Evolutionary conservation across 106 monocot genomes (phyloP).

Genomic region (Triglochin maritima): DNA sequence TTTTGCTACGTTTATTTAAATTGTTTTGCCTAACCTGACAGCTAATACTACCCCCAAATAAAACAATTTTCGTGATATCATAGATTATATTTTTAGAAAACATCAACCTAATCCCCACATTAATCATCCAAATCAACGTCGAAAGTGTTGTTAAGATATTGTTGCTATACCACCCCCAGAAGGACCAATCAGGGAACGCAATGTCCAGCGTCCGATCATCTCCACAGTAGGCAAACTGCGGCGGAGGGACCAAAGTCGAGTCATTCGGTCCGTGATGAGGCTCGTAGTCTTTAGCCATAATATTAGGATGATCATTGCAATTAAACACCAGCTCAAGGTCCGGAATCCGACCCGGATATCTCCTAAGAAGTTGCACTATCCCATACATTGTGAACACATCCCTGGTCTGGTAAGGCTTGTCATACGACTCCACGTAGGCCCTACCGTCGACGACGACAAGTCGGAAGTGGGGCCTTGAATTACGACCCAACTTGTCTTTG

Average conservation of each 20-base stretch:
- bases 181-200: slow-evolving; percentile 31
- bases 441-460: slow-evolving; percentile 27
- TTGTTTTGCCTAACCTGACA: too few species aligned
- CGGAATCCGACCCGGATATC: slow-evolving; percentile 55
- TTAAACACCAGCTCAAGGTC: slow-evolving; percentile 83
- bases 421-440: slow-evolving; percentile 23
- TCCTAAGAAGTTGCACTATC: slow-evolving; percentile 53
- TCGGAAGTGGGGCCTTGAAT: slow-evolving; percentile 24
- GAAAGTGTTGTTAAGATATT: neutral
- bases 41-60: too few species aligned
- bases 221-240: slow-evolving; percentile 22
- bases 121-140: too few species aligned
- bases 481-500: slow-evolving; percentile 9
- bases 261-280: neutral
- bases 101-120: too few species aligned
- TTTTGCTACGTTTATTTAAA: too few species aligned
- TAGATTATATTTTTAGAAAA: too few species aligned
- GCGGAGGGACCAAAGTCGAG: neutral
- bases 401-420: slow-evolving; percentile 20
- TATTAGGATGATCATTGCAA: slow-evolving; percentile 46
- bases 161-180: slow-evolving; percentile 24
- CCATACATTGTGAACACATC: slow-evolving; percentile 55
- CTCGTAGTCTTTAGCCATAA: neutral
- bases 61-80: too few species aligned
- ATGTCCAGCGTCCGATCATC: slow-evolving; percentile 7